These are phyloP conservation scores for Acer negundo DNA, from an alignment of 345 rosid genomes.

Conservation along the genomic window DNA sequence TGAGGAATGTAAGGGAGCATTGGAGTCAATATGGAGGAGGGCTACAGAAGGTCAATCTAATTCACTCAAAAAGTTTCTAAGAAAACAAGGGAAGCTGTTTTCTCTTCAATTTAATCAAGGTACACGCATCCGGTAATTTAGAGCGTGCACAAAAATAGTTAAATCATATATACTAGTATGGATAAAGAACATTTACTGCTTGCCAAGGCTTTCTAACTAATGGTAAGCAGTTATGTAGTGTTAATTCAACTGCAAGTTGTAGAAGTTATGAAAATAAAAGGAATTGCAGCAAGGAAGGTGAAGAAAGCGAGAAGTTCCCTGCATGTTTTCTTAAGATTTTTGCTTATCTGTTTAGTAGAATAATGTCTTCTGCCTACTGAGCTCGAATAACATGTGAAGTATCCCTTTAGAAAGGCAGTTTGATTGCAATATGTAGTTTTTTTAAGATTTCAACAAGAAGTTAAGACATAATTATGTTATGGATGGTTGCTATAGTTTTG, in stretches of 20 bases:
- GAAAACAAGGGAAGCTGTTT: constrained; percentile 71
- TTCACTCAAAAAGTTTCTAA: constrained; percentile 71
- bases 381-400: neutral
- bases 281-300: neutral
- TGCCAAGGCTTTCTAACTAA: neutral
- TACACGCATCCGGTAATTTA: constrained; percentile 19
- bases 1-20: constrained; percentile 48
- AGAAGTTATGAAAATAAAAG: neutral
- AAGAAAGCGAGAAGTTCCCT: neutral
- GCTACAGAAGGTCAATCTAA: constrained; percentile 68
- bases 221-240: neutral
- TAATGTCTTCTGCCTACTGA: neutral
- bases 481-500: neutral
- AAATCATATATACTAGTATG: neutral
- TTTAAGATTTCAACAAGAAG: neutral
- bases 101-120: constrained; percentile 78
- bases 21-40: constrained; percentile 72
- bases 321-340: neutral
- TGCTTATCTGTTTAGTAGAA: neutral
- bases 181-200: neutral
- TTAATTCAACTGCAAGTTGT: neutral
- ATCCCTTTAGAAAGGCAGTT: neutral
- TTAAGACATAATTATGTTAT: neutral
- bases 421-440: neutral
- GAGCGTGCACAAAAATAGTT: neutral